Evolutionary conservation across 1,284 basidiomycete genomes (phyloP).

Genomic region (Pseudozyma tsukubaensis): DNA sequence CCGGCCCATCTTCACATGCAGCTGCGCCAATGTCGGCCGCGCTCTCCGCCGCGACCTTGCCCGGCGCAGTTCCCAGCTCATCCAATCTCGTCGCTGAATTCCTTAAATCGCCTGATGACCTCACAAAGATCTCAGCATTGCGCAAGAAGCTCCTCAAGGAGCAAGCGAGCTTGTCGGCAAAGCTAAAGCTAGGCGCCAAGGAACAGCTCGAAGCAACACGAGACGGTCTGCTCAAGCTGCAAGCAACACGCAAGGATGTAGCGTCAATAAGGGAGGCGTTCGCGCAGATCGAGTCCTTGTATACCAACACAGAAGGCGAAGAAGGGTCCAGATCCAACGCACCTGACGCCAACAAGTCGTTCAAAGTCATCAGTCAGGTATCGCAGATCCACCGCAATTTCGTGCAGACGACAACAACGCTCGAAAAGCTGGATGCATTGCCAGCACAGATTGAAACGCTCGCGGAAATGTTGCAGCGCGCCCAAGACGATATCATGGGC

Average conservation of each 20-base stretch:
- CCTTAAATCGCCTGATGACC: constrained; percentile 82
- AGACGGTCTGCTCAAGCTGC: constrained; percentile 86
- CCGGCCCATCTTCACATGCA: constrained; percentile 16
- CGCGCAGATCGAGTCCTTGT: constrained; percentile 82
- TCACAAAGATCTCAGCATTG: constrained; percentile 86
- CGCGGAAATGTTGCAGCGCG: constrained; percentile 80
- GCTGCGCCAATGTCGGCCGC: constrained; percentile 22
- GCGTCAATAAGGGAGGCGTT: constrained; percentile 92
- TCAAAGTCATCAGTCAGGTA: constrained; percentile 73
- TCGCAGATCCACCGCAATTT: constrained; percentile 96
- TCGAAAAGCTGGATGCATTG: constrained; percentile 90
- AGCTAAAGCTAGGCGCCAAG: constrained; percentile 90
- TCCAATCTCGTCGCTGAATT: constrained; percentile 59
- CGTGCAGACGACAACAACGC: constrained; percentile 92
- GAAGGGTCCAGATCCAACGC: constrained; percentile 28
- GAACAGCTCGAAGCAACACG: constrained; percentile 92
- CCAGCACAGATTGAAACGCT: constrained; percentile 83
- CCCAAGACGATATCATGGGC: constrained; percentile 79
- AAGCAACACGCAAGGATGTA: constrained; percentile 83
- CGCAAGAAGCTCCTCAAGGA: constrained; percentile 96
- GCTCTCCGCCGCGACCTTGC: constrained; percentile 26
- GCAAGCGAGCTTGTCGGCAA: constrained; percentile 91
- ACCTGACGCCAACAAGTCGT: constrained; percentile 50
- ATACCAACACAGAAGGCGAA: constrained; percentile 32
- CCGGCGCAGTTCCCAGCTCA: constrained; percentile 15